These are phyloP conservation scores for Funneliformis caledonium DNA, from an alignment of 371 early-diverging fungal species.

Conservation along the genomic window DNA sequence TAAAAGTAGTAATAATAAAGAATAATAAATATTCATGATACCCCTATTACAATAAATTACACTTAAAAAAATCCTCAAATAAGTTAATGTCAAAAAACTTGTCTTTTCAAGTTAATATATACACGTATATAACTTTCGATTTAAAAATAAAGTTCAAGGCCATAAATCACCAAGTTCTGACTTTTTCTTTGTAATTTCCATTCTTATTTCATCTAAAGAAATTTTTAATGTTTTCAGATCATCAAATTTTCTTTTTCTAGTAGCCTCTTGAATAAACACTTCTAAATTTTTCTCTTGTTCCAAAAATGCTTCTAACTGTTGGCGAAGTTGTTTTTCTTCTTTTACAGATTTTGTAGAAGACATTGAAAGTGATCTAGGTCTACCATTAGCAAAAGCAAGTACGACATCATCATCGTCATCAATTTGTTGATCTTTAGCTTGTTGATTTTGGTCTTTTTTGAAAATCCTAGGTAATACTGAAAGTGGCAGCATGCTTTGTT, in stretches of 20 bases:
- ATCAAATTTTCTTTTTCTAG: constrained; percentile 76
- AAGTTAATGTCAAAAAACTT: not conserved
- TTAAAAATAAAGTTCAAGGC: not conserved
- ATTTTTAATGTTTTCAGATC: constrained; percentile 76
- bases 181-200: constrained; percentile 61
- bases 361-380: constrained; percentile 27
- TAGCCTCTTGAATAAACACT: constrained; percentile 76
- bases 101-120: not conserved
- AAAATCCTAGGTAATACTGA: constrained; percentile 77
- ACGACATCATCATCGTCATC: not conserved
- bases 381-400: constrained; percentile 8
- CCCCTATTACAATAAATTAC: not conserved
- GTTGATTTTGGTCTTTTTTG: constrained; percentile 43
- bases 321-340: constrained; percentile 52
- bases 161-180: constrained; percentile 37
- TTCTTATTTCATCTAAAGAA: constrained; percentile 74
- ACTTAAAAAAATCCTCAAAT: not conserved
- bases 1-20: no score
- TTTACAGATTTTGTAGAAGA: constrained; percentile 37
- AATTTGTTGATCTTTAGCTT: not conserved
- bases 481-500: constrained; percentile 87
- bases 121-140: not conserved
- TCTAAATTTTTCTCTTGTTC: constrained; percentile 73
- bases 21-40: not conserved
- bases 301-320: constrained; percentile 68